Evolutionary conservation across 2,329 filamentous ascomycete genomes (phyloP).

Genomic region (Myriosclerotinia duriaeana): DNA sequence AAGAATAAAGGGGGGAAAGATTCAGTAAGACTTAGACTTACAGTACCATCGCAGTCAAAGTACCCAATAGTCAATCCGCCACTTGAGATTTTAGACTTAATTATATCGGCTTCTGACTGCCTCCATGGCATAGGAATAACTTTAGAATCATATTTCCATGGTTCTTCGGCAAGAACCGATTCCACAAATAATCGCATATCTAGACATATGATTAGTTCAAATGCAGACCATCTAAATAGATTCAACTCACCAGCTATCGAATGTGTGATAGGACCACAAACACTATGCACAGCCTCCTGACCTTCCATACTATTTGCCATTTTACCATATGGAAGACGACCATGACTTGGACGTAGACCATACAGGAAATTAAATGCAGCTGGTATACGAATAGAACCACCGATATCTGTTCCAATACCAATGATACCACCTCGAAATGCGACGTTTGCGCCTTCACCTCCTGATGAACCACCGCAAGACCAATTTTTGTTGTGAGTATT

Average conservation of each 20-base stretch:
- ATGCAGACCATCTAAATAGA: conserved; percentile 32
- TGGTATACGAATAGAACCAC: conserved; percentile 41
- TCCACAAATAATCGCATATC: conserved; percentile 42
- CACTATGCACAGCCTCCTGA: conserved; percentile 43
- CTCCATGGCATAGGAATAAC: conserved; percentile 47
- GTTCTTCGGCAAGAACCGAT: conserved; percentile 39
- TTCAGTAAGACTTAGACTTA: conserved; percentile 26
- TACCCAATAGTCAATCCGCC: conserved; percentile 43
- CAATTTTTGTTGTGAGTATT: conserved; percentile 39
- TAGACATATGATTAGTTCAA: conserved; percentile 30
- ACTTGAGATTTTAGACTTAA: conserved; percentile 41
- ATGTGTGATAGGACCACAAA: conserved; percentile 40
- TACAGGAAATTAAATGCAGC: conserved; percentile 43
- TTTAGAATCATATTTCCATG: conserved; percentile 44
- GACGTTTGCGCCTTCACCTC: conserved; percentile 41
- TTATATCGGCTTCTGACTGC: conserved; percentile 35
- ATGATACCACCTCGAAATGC: conserved; percentile 38
- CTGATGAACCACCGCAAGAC: conserved; percentile 38
- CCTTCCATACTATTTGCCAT: conserved; percentile 45
- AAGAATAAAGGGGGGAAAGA: no score
- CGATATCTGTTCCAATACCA: conserved; percentile 41
- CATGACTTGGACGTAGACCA: conserved; percentile 41
- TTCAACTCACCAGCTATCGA: conserved; percentile 43
- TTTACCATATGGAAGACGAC: conserved; percentile 38
- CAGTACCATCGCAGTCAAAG: conserved; percentile 41